Base-by-base conservation (phyloP, 441 rosid species). In the Iberis amara region DNA sequence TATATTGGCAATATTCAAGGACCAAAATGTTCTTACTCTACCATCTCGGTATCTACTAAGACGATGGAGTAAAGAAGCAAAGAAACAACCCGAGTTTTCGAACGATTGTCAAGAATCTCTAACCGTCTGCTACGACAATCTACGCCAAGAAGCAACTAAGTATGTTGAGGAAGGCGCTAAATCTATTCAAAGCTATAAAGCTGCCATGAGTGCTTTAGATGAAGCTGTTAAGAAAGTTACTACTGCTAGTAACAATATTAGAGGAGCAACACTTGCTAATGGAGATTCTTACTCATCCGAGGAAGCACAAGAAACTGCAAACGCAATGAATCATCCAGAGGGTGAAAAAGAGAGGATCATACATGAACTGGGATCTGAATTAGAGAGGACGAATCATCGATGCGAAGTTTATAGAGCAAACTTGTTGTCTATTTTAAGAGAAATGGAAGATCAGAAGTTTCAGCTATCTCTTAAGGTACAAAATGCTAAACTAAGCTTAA, bases 111-210 rank as follows among this genome's bases (percentile, higher is more conserved):
- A 44, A 39, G 85, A 70, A 41, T 68, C 83, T 59, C 44, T 66
- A 52, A 68, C 70, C 0, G 67, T 68, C 26, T 58, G 80, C 28
- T 81, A 73, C 62, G 76, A 76, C 47, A 76, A 54, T 57, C 69
- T 86, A 59, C 80, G 92, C 35, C 83, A 76, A 45, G 95, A 78
- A 72, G 87, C 86, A 28, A 73, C 78, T 64, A 83, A 72, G 69
- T 83, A 68, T 68, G 85, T 80, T n/a, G 95, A 86, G 62, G 95
- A 83, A 54, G 95, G 86, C n/a, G 86, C 89, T 39, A 76, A 71
- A 49, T 76, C 91, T 41, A 65, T 74, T 45, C 74, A 81, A 59
- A 55, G 71, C 23, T 86, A 78, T 73, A 75, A 76, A 68, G 76
- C 74, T 37, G 89, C 91, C 1, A 68, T 78, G 74, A 60, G 63